Evolutionary conservation across 2,329 filamentous ascomycete genomes (phyloP), one percentile per base, ranked within the genome.

Genomic region (Colletotrichum karsti): DNA sequence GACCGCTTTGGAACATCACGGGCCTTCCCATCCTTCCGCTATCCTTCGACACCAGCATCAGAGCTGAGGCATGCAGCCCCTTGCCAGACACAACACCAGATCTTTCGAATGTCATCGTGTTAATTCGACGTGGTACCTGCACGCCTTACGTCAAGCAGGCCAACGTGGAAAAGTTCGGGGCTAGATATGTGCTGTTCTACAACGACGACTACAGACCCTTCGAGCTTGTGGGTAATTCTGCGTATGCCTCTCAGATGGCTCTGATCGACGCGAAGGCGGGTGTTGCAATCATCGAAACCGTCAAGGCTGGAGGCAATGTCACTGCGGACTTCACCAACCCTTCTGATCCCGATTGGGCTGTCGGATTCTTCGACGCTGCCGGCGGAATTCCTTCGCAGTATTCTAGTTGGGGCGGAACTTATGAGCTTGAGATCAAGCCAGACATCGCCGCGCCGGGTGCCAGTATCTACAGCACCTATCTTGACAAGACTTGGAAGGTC

Each of bases 381-480:
- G 81, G 77, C 10, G 81, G 81, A 2, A 78, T 77, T 18, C 73
- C 83, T 20, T 78, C 76, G 59, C 75, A 73, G 3, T 84, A 76
- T 65, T 83, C 78, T 18, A 78, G 77, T 44, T 84, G 82, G 80
- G 82, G 82, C 5, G 79, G 79, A 5, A 80, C 76, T 5, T 81
- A 81, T 70, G 81, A 84, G 59, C 74, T 84, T 9, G 75, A 78
- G 56, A 74, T 83, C 53, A 83, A 82, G 72, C 82, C 83, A 7
- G 78, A 84, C 44, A 72, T 84, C 51, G 79, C 79, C 7, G 78
- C 81, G 0, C 81, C 82, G 3, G 82, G 83, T 44, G 79, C 80
- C 48, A 76, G 78, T 42, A 85, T 86, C 66, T 77, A 83, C 58
- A 82, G 81, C 22, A 84, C 83, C 3, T 85, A 80, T 65, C 81